Evolutionary conservation across 306 rosid species (phyloP).

Genomic region (Cucurbita pepo): DNA sequence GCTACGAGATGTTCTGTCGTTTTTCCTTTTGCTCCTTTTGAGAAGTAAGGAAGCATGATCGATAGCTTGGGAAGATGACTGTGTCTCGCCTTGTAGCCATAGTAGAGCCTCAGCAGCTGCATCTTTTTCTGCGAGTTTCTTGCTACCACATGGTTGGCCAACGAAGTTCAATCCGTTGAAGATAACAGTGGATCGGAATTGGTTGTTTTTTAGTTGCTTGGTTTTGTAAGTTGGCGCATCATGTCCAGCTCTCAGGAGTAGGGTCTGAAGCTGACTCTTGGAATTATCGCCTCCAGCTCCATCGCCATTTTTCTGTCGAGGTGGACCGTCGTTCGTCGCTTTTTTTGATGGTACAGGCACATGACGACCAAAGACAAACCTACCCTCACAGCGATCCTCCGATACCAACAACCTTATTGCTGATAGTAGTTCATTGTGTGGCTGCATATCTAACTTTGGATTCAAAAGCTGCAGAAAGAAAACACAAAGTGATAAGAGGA

Average conservation of each 20-base stretch:
- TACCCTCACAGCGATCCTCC: constrained; percentile 70
- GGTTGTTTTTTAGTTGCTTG: constrained; percentile 46
- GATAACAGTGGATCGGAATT: constrained; percentile 60
- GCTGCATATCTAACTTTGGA: constrained; percentile 47
- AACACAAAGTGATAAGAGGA: not conserved
- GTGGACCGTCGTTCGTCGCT: constrained; percentile 10
- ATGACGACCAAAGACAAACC: constrained; percentile 58
- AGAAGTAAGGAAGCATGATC: constrained; percentile 49
- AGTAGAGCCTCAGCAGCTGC: constrained; percentile 79
- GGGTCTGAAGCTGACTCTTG: constrained; percentile 55
- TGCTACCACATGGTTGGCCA: constrained; percentile 52
- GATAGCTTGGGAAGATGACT: constrained; percentile 24
- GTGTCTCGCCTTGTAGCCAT: constrained; percentile 69
- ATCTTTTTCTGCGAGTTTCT: constrained; percentile 69
- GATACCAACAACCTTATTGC: constrained; percentile 75
- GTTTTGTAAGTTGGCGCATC: constrained; percentile 67
- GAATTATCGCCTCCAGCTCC: constrained; percentile 30
- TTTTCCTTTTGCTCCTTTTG: constrained; percentile 42
- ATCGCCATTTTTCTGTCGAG: constrained; percentile 10
- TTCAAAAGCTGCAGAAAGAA: constrained; percentile 55
- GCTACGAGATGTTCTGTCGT: constrained; percentile 19
- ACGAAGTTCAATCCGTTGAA: constrained; percentile 74
- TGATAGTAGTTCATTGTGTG: constrained; percentile 44
- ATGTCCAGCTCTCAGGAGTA: constrained; percentile 74
- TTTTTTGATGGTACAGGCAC: constrained; percentile 28